These are phyloP conservation scores for Firmiana major DNA, from an alignment of 345 rosid species.

Conservation along the genomic window DNA sequence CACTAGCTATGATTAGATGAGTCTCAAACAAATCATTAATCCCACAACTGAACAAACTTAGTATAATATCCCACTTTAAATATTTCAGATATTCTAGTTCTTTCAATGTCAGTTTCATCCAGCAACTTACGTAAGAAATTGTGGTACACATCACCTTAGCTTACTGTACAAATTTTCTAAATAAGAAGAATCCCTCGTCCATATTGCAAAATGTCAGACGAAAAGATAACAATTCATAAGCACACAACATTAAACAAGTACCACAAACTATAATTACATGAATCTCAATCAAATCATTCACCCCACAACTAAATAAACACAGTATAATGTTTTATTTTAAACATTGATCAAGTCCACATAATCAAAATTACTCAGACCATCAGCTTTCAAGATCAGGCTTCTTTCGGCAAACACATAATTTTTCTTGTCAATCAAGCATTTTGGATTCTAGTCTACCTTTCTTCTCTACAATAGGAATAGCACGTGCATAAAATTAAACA, in stretches of 20 bases:
- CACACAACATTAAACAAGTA: no score
- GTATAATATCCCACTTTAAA: background rate
- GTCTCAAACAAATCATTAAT: background rate
- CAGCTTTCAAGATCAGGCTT: background rate
- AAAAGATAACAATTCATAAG: background rate
- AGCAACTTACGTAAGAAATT: background rate
- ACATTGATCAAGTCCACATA: conserved; percentile 3
- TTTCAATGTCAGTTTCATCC: background rate
- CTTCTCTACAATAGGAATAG: background rate
- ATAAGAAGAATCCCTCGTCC: background rate
- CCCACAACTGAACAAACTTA: background rate
- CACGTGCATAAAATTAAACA: background rate
- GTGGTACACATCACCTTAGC: no score
- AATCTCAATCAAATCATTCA: background rate
- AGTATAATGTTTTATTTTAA: background rate
- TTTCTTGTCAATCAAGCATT: background rate
- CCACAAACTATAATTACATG: background rate
- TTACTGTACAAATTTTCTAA: background rate
- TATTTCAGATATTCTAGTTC: background rate
- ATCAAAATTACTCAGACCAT: background rate
- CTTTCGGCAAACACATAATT: background rate
- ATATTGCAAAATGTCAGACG: background rate
- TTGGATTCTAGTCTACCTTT: background rate
- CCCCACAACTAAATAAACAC: background rate
- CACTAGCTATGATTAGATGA: background rate